Evolutionary conservation across 345 rosid genomes (phyloP).

Genomic region (Angophora floribunda): DNA sequence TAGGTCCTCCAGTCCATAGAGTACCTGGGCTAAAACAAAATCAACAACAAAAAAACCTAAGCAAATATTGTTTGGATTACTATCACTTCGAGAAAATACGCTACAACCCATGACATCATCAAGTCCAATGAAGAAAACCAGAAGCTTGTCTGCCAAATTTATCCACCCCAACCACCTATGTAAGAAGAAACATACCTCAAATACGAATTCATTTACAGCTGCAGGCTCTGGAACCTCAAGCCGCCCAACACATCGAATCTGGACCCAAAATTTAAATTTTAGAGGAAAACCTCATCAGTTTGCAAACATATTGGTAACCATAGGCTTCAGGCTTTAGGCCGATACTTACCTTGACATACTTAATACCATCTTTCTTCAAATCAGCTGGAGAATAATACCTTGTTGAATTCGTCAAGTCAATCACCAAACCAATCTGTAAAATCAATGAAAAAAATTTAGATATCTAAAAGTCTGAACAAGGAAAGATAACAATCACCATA

Average conservation of each 20-base stretch:
- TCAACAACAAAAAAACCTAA: neutral
- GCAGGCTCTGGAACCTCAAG: slow-evolving; percentile 84
- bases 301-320: neutral
- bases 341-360: slow-evolving; percentile 74
- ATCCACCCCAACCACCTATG: neutral
- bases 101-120: neutral
- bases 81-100: neutral
- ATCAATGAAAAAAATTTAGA: neutral
- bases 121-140: neutral
- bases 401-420: slow-evolving; percentile 92
- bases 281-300: neutral
- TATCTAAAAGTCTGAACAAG: neutral
- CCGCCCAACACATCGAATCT: slow-evolving; percentile 95
- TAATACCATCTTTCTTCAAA: slow-evolving; percentile 81
- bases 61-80: neutral
- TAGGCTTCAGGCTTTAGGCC: neutral
- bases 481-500: neutral
- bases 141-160: neutral
- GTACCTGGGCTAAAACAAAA: neutral
- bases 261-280: slow-evolving; percentile 6
- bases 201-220: slow-evolving; percentile 77
- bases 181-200: slow-evolving; percentile 47
- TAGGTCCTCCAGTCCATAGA: neutral
- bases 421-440: slow-evolving; percentile 91
- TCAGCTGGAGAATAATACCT: slow-evolving; percentile 73